Evolutionary conservation across 2,329 filamentous ascomycete genomes (phyloP), one percentile per base, ranked within the genome.

Genomic region (Stachybotrys chlorohalonatus): DNA sequence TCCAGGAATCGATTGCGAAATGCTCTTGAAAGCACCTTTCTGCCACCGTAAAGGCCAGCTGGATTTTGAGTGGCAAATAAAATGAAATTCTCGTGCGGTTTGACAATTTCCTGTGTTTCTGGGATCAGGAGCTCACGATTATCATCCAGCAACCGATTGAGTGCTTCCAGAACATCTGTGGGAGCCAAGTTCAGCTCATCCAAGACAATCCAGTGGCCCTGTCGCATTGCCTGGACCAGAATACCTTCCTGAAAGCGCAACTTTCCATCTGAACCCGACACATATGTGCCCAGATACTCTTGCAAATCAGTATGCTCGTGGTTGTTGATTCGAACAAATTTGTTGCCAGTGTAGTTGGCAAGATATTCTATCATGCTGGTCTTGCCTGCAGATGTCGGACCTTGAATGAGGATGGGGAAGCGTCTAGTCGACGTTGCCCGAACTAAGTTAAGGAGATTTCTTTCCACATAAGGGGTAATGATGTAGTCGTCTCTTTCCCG

Each of bases 291-390:
- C 6, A 99, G 75, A 64, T 99, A 99, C 67, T 99, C 95, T 70
- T 99, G 94, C 45, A 99, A 76, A 69, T 99, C 94, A 0, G 94
- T 99, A 66, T 99, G 94, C 67, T 99, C 95, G 70, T 99, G 94
- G 62, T 99, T 99, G 73, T 99, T 99, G 76, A 99, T 99, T 57
- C 94, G 85, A 48, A 99, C 91, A 66, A 97, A 99, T 65, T 89
- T 94, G 68, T 99, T 96, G 4, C 95, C 94, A 32, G 91, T 97
- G 54, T 89, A 87, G 65, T 95, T 94, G n/a, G 95, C 93, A 45
- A 99, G 80, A 67, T 96, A 96, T 70, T 97, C 93, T 47, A 99
- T 95, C 94, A 99, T 99, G 70, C 93, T 97, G 0, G 94, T 99
- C 72, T 99, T 99, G 59, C 94, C 94, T 11, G 93, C 89, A 6